phyloP scores from a whole-genome alignment of 2,329 filamentous ascomycete species.

The Aspergillus pseudoviridinutans region DNA sequence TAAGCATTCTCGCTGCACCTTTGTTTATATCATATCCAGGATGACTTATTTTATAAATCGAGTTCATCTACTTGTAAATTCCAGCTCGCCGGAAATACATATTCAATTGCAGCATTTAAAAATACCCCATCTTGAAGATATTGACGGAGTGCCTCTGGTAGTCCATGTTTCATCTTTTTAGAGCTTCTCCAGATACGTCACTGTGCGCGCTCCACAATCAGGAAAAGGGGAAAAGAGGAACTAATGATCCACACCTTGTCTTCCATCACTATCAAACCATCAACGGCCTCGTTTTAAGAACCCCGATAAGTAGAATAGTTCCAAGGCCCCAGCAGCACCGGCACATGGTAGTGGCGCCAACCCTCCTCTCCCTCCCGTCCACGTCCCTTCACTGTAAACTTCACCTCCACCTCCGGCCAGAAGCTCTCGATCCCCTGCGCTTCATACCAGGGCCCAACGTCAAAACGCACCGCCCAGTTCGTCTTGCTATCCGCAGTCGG shows the following conservation, averaged over 20 bases:
- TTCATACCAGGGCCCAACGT: constrained; percentile 46
- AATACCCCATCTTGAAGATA: background rate
- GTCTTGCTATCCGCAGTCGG: constrained; percentile 36
- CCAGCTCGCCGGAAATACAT: background rate
- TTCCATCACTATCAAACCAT: background rate
- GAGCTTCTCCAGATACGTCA: background rate
- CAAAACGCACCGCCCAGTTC: constrained; percentile 45
- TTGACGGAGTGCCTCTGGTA: too few relatives aligned
- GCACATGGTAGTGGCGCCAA: constrained; percentile 50
- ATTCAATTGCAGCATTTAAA: background rate
- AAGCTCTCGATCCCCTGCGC: constrained; percentile 46
- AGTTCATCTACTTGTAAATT: background rate
- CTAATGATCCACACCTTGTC: background rate
- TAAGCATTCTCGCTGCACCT: too few relatives aligned
- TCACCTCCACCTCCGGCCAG: constrained; percentile 49
- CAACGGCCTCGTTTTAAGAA: constrained; percentile 29
- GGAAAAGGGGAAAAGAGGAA: background rate
- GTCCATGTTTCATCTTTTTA: background rate
- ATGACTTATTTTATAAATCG: too few relatives aligned
- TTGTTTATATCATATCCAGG: too few relatives aligned
- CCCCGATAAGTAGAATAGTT: constrained; percentile 50
- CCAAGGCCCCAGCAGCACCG: constrained; percentile 48
- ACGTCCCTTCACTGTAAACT: constrained; percentile 46
- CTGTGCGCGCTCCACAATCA: background rate
- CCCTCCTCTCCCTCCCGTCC: constrained; percentile 38